Percentiles rank a stretch among this genome's conserved stretches.
Evolutionary conservation across 371 early-diverging fungal species (phyloP).

Genomic region (Zopfochytrium polystomum): DNA sequence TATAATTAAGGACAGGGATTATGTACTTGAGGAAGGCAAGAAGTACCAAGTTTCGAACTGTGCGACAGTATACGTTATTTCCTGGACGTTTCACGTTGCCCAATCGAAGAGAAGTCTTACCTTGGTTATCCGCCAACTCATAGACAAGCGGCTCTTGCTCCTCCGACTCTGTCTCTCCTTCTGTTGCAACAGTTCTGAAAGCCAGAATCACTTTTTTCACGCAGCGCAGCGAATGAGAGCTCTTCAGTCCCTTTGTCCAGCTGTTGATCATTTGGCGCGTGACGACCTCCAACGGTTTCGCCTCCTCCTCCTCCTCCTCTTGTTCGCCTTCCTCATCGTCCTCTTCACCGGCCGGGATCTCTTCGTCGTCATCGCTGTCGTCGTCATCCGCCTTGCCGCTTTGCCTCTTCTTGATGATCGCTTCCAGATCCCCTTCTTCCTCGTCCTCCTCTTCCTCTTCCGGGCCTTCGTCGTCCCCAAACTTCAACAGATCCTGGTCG

Average conservation of each 20-base stretch:
- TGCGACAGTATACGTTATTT: no score
- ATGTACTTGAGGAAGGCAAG: slow-evolving; percentile 46
- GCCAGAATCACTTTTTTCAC: slow-evolving; percentile 73
- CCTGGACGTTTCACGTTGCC: no score
- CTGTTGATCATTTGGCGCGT: slow-evolving; percentile 65
- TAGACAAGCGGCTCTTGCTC: slow-evolving; percentile 44
- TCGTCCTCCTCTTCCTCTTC: slow-evolving; percentile 43
- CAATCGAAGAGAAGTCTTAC: no score
- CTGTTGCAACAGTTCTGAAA: slow-evolving; percentile 76
- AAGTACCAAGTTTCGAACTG: no score
- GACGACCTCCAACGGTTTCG: slow-evolving; percentile 43
- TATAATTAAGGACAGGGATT: slow-evolving; percentile 40
- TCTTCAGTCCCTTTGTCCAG: slow-evolving; percentile 66
- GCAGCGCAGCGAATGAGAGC: slow-evolving; percentile 54
- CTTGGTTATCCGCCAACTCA: slow-evolving; percentile 75
- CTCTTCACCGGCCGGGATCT: slow-evolving; percentile 27
- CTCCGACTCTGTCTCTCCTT: slow-evolving; percentile 64
- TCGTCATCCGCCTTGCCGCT: slow-evolving; percentile 39
- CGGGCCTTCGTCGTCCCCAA: slow-evolving; percentile 62
- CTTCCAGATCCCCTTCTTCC: slow-evolving; percentile 60
- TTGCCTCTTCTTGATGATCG: slow-evolving; percentile 48
- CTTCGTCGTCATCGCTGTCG: slow-evolving; percentile 23
- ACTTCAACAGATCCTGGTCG: slow-evolving; percentile 74
- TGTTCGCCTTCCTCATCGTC: slow-evolving; percentile 33
- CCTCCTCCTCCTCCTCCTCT: slow-evolving; percentile 46